Base-by-base conservation (phyloP, 225 moss, liverwort and hornwort species). In the Ulota crispa region DNA sequence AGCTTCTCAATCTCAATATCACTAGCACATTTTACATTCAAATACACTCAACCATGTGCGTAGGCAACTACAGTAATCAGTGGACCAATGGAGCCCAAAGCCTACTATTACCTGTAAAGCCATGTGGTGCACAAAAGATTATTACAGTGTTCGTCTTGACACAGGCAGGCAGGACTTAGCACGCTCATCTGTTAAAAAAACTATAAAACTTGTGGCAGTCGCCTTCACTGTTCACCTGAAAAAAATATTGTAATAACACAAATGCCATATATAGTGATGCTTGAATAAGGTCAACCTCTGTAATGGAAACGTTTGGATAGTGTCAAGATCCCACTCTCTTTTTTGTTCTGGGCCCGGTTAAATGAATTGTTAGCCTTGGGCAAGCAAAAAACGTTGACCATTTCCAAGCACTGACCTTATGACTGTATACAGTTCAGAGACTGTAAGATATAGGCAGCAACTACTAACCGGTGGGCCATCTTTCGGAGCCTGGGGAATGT, bases 401-500 rank as follows among this genome's bases (percentile, higher is more conserved):
- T 45, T 13, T 45, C 45, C 45, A 45, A 45, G 14, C 45, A 45
- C 4, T 45, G 45, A 45, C 45, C 45, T 45, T 45, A 14, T 45
- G 14, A 45, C 14, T 14, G 45, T 3, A 45, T 53, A 53, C 52
- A 73, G 3, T 45, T 57, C 36, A 54, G 43, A 72, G 7, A 37
- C n/a, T 31, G 57, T 3, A 13, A 75, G 23, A 28, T 55, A n/a
- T 9, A 43, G 54, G 54, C 47, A 74, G 21, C 20, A 32, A 23
- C 39, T 31, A 79, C 83, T 34, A 23, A 91, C 93, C 89, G 73
- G 26, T 15, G 26, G 65, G 12, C 62, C 61, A 36, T 85, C 86
- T 74, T 88, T 45, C 21, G 92, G 85, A 67, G 92, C 90, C 70
- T 98, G 94, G 41, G 97, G 97, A 54, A 98, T 95, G 45, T 4